phyloP scores from a whole-genome alignment of 1,139 yeast species.

The Scheffersomyces titani region DNA sequence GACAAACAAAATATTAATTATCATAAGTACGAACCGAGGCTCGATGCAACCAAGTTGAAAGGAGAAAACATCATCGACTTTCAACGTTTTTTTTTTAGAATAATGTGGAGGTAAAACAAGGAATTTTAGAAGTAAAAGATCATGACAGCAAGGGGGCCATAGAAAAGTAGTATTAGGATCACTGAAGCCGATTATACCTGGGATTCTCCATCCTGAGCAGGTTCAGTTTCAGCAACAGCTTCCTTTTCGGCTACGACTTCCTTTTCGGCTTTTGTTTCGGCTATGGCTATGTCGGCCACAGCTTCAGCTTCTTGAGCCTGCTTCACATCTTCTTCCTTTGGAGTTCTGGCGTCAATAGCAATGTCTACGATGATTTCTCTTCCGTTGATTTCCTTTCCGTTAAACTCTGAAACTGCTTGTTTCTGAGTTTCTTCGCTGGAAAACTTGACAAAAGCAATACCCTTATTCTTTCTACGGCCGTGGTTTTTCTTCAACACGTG shows the following conservation, averaged over 20 bases:
- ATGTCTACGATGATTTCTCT: conserved; percentile 55
- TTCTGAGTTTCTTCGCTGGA: conserved; percentile 47
- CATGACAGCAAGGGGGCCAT: background rate
- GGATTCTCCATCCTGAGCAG: background rate
- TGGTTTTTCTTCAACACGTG: conserved; percentile 37
- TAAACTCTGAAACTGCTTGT: conserved; percentile 51
- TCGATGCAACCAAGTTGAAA: background rate
- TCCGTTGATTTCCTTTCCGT: conserved; percentile 54
- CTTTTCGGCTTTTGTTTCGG: background rate
- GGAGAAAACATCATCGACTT: background rate
- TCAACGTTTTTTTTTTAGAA: background rate
- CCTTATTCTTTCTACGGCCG: conserved; percentile 51
- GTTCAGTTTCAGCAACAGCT: background rate
- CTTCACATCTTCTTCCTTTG: conserved; percentile 19
- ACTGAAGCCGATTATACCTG: background rate
- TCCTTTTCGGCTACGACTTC: conserved; percentile 1
- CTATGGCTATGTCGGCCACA: conserved; percentile 2
- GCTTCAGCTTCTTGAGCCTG: conserved; percentile 4
- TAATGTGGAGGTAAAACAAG: background rate
- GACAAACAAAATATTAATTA: background rate
- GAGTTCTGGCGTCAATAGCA: conserved; percentile 53
- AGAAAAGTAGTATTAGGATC: background rate
- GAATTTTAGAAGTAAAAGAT: background rate
- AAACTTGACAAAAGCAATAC: conserved; percentile 64
- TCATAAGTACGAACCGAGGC: background rate